Evolutionary conservation across 2,329 filamentous ascomycete species (phyloP).

Genomic region (Cercospora zeae-maydis): DNA sequence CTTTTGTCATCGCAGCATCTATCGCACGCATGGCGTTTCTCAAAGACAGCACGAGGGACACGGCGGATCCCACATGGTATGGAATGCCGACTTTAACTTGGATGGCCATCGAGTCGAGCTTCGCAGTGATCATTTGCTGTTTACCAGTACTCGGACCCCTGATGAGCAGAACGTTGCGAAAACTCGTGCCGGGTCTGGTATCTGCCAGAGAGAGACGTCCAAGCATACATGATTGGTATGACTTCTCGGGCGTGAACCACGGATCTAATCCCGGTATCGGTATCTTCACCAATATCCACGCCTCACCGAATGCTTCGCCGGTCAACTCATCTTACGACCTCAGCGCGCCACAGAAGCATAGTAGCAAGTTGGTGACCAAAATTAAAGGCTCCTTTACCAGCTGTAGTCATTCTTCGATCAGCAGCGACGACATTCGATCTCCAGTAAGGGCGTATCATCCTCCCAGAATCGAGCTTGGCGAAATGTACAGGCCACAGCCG

Average conservation of each 20-base stretch:
- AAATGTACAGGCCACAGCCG: constrained; percentile 3
- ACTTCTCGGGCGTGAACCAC: constrained; percentile 5
- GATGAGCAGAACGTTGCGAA: constrained; percentile 8
- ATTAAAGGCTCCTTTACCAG: not conserved
- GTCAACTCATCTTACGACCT: not conserved
- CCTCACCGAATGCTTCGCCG: constrained; percentile 9
- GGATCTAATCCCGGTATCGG: constrained; percentile 2
- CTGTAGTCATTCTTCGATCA: not conserved
- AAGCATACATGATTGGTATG: constrained; percentile 4
- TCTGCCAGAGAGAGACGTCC: not conserved
- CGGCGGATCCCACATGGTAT: constrained; percentile 28
- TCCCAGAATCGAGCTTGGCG: constrained; percentile 11
- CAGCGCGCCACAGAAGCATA: not conserved
- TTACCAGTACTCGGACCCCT: constrained; percentile 25
- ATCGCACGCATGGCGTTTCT: constrained; percentile 30
- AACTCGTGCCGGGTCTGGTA: not conserved
- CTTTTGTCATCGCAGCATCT: constrained; percentile 30
- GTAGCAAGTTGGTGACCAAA: not conserved
- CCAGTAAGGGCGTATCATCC: not conserved
- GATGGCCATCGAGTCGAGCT: constrained; percentile 31
- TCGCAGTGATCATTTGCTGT: constrained; percentile 29
- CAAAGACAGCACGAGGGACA: constrained; percentile 18
- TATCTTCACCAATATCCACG: constrained; percentile 9
- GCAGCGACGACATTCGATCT: not conserved
- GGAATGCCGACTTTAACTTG: constrained; percentile 25